Percentiles rank a stretch among this genome's conserved stretches.
Evolutionary conservation across 768 basidiomycete genomes (phyloP).

Genomic region (Lactarius tabidus): DNA sequence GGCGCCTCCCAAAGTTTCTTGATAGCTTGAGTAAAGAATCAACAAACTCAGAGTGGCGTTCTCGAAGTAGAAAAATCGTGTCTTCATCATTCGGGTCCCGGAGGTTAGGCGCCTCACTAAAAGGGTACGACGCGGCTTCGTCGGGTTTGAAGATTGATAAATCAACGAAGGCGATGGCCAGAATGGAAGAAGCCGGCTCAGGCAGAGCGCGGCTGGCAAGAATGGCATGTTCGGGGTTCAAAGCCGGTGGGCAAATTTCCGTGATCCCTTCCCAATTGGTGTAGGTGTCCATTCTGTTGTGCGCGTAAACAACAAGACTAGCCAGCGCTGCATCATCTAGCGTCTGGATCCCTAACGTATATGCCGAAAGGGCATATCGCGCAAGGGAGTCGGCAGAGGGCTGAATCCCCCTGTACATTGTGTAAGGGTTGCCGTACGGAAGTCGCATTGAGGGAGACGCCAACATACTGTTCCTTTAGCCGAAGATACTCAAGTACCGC

Average conservation of each 20-base stretch:
- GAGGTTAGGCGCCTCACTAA: neutral
- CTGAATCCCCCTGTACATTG: neutral
- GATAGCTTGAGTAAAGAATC: slow-evolving; percentile 10
- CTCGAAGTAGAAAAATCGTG: slow-evolving; percentile 3
- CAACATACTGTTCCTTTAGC: slow-evolving; percentile 14
- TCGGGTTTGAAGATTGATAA: slow-evolving; percentile 6
- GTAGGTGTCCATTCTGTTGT: slow-evolving; percentile 13
- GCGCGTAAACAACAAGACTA: neutral
- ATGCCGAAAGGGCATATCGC: slow-evolving; percentile 15
- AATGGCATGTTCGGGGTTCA: slow-evolving; percentile 10
- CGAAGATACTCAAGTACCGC: slow-evolving; percentile 18
- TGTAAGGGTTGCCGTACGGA: neutral
- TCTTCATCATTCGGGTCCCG: neutral
- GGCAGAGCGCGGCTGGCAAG: slow-evolving; percentile 16
- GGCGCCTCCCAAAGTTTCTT: slow-evolving; percentile 10
- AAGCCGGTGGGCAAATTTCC: slow-evolving; percentile 2
- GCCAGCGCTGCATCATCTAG: slow-evolving; percentile 14
- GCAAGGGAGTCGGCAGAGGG: slow-evolving; percentile 15
- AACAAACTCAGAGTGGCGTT: slow-evolving; percentile 10
- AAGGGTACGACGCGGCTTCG: neutral
- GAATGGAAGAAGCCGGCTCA: slow-evolving; percentile 13
- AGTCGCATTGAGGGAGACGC: neutral
- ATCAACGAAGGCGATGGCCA: slow-evolving; percentile 20
- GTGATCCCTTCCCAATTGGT: slow-evolving; percentile 9
- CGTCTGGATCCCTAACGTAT: slow-evolving; percentile 6